Conservation (phyloP, 208 protist genomes). For the Tritrichomonas musculus region DNA sequence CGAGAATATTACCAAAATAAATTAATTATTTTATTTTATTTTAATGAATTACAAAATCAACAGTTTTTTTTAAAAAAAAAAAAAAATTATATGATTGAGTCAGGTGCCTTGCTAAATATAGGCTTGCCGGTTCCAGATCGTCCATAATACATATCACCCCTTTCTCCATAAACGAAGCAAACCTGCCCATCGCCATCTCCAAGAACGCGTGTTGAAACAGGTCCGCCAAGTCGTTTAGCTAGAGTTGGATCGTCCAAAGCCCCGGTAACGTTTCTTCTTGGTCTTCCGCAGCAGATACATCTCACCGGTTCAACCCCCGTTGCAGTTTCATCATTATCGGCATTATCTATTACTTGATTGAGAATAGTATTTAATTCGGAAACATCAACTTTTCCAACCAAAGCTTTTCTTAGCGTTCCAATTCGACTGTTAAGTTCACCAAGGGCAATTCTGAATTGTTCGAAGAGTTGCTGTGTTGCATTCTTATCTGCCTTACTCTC, state of each 20-base stretch:
- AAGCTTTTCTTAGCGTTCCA: background rate
- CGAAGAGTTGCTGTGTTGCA: background rate
- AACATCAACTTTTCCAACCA: background rate
- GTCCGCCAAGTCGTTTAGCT: background rate
- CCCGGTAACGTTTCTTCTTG: background rate
- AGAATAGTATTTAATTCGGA: background rate
- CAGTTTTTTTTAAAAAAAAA: too few species aligned
- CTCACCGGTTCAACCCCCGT: background rate
- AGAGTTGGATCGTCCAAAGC: background rate
- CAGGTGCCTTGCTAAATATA: background rate
- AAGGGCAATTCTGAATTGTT: slow-evolving; percentile 15
- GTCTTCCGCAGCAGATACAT: background rate
- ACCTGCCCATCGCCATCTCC: background rate
- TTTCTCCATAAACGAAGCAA: slow-evolving; percentile 36
- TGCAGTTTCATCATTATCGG: background rate
- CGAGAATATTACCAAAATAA: too few species aligned
- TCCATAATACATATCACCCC: slow-evolving; percentile 21
- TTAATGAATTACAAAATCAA: too few species aligned
- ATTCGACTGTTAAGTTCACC: background rate
- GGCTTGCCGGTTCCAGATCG: background rate
- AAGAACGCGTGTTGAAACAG: background rate
- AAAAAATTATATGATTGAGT: background rate
- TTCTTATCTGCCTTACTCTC: background rate
- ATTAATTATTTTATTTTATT: too few species aligned
- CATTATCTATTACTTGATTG: background rate